Evolutionary conservation across 148 eudicot genomes (phyloP), one percentile per base, ranked within the genome.

Genomic region (Talinum fruticosum): DNA sequence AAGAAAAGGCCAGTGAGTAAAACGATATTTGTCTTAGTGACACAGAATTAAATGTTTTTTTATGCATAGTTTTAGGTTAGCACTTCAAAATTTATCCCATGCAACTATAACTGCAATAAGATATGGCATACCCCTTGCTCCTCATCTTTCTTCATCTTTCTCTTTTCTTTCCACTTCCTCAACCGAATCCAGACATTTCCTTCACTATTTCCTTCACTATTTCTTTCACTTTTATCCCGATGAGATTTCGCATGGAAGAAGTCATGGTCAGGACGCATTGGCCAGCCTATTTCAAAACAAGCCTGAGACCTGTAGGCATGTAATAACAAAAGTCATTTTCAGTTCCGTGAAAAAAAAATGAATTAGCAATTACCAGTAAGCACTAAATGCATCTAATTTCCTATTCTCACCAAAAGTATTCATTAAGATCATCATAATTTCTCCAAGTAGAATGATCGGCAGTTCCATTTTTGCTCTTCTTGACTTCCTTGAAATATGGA

Each of bases 371-470:
- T 32, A 24, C 26, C 36, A 71, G 26, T 45, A 3, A 44, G 19
- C n/a, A 74, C 62, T n/a, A 72, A 69, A 54, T 62, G 33, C 47
- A 74, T 41, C 28, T 2, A 76, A 8, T 18, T 29, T 21, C 59
- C 71, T 38, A 45, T 45, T 59, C 88, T 79, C 75, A 96, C 99
- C 99, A 96, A 82, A 96, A 96, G 64, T 80, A 96, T 85, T 96
- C 99, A 71, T 96, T 96, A 81, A 96, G 77, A 85, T 96, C 99
- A 65, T 96, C 99, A 77, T 96, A 96, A 83, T 96, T 96, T 90
- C 99, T 91, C 99, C 99, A 96, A 44, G 85, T 85, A 19, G 97
- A 93, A 86, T 96, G 94, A 79, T 91, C 97, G 78, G 98, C 85
- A 24, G 86, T 93, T 67, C 97, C 98, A 70, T 87, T 86, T 79